Conservation (phyloP, 768 basidiomycete species). For the Hygrocybe punicea region DNA sequence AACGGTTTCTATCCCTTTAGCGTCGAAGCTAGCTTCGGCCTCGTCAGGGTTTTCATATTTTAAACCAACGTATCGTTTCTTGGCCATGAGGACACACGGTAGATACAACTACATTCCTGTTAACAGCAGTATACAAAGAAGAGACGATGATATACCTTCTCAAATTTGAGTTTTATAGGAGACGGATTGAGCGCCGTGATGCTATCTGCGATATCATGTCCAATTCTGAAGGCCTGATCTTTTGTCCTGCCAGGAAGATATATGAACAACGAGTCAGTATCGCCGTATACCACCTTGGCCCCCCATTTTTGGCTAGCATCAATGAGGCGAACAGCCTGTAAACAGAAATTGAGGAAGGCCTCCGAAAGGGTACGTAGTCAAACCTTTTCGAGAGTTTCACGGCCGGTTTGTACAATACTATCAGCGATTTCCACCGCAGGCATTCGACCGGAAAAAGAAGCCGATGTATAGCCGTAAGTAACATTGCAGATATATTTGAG, state of each 20-base stretch:
- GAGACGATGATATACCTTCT: constrained; percentile 61
- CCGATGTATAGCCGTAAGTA: constrained; percentile 94
- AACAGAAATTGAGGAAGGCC: neutral
- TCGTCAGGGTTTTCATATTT: constrained; percentile 88
- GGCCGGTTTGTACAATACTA: constrained; percentile 93
- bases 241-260: constrained; percentile 87
- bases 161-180: constrained; percentile 95
- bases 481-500: constrained; percentile 94
- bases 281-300: constrained; percentile 90
- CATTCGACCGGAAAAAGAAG: constrained; percentile 95
- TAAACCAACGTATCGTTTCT: constrained; percentile 98
- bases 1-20: constrained; percentile 97
- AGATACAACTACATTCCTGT: constrained; percentile 77
- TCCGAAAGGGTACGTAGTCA: constrained; percentile 8
- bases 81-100: constrained; percentile 92
- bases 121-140: neutral
- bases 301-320: constrained; percentile 80
- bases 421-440: constrained; percentile 98
- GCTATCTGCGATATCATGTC: constrained; percentile 85
- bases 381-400: constrained; percentile 94
- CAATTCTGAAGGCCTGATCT: constrained; percentile 90
- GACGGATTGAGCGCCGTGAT: constrained; percentile 85
- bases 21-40: constrained; percentile 77
- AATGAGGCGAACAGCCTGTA: constrained; percentile 78
- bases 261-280: constrained; percentile 94